Base-by-base conservation (phyloP, 2,329 filamentous ascomycete genomes). In the Neonectria ditissima region DNA sequence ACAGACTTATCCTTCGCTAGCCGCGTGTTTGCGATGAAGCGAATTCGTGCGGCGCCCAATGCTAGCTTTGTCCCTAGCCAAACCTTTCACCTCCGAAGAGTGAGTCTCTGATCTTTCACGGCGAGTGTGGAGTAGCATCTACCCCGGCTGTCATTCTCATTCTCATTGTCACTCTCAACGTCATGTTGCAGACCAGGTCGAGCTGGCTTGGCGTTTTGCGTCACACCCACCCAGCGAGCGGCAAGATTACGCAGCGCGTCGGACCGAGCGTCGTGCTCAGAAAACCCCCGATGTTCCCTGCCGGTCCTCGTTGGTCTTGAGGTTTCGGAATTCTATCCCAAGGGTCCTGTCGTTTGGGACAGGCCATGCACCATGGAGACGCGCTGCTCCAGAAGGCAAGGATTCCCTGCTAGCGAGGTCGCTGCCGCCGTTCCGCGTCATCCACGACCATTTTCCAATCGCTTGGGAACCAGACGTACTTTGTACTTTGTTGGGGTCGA, bases 381-480 rank as follows among this genome's bases (percentile, higher is more conserved):
- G 64, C 51, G 56, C 63, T 65, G 47, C 41, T 44, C 41, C 43
- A 30, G 34, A 55, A 30, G 34, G 30, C 67, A 70, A 67, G 70
- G 70, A 69, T 69, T 63, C 67, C 68, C 69, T 69, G 65, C 61
- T 59, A 59, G 54, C 41, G 53, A 51, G 43, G 34, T 54, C 59
- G 45, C 59, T 67, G 60, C 66, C 63, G 62, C 45, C 51, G 43
- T 62, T 59, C 59, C 47, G 62, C 64, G 59, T 59, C 61, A 53
- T 69, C 60, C 57, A 65, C 63, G 58, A 65, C 66, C 55, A 65
- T 67, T 71, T 69, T 65, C 70, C 68, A 69, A 65, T 69, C 67
- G 62, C 59, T 62, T 73, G 68, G 70, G 61, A 67, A 67, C 70
- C 61, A 59, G 65, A 69, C 62, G 65, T 47, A 55, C 59, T 68